phyloP scores from a whole-genome alignment of 2,329 filamentous ascomycete species.

The Fonsecaea nubica region DNA sequence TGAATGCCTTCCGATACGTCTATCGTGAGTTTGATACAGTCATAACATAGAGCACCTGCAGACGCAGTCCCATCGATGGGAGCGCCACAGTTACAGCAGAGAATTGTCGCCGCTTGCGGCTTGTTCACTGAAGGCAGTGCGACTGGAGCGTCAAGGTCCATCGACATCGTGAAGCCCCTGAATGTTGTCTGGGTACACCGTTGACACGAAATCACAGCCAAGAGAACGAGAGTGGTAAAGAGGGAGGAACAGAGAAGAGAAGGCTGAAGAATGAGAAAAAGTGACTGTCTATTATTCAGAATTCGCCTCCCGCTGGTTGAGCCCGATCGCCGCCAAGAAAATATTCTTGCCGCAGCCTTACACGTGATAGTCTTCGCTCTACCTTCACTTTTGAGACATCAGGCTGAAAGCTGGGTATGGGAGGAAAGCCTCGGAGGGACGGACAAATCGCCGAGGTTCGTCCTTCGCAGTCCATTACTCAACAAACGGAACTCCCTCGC shows the following conservation, averaged over 20 bases:
- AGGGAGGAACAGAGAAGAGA: not conserved
- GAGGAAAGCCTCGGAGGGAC: slow-evolving; percentile 6
- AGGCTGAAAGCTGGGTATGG: too few species aligned
- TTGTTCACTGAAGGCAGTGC: slow-evolving; percentile 43
- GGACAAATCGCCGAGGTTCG: slow-evolving; percentile 18
- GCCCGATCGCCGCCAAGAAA: slow-evolving; percentile 4
- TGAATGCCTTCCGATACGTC: slow-evolving; percentile 93
- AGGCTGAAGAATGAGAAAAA: slow-evolving; percentile 12
- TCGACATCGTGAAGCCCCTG: slow-evolving; percentile 55
- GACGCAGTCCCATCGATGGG: slow-evolving; percentile 90
- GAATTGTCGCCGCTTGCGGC: slow-evolving; percentile 66
- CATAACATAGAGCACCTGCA: slow-evolving; percentile 88
- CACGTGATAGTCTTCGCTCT: slow-evolving; percentile 9
- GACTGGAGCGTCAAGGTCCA: slow-evolving; percentile 65
- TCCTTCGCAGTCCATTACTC: slow-evolving; percentile 12
- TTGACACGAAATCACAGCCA: not conserved
- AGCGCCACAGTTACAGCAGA: slow-evolving; percentile 97
- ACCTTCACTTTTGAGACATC: not conserved
- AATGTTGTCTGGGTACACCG: not conserved
- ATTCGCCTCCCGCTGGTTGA: slow-evolving; percentile 22
- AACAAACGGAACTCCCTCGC: not conserved
- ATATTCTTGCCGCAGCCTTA: slow-evolving; percentile 15
- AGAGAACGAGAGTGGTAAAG: not conserved
- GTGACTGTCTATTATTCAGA: slow-evolving; percentile 27
- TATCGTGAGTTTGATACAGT: slow-evolving; percentile 92